phyloP scores from a whole-genome alignment of 345 rosid species.

The Camelina neglecta region DNA sequence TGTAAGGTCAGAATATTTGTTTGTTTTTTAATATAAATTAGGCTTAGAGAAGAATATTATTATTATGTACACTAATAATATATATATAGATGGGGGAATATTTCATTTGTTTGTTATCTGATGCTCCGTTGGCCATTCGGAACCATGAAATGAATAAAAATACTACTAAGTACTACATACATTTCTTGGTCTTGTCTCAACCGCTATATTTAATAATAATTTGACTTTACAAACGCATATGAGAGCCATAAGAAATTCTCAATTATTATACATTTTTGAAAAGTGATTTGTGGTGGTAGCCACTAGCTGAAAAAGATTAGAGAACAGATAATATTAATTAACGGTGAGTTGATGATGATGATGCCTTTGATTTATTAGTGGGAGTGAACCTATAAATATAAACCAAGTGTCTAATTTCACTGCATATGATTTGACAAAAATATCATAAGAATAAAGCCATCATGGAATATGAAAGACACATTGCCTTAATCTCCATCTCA shows the following conservation, averaged over 20 bases:
- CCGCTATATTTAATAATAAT: neutral
- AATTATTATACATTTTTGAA: neutral
- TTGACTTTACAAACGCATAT: constrained; percentile 25
- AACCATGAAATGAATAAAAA: constrained; percentile 33
- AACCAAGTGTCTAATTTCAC: constrained; percentile 29
- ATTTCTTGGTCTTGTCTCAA: constrained; percentile 11
- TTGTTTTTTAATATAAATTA: constrained; percentile 30
- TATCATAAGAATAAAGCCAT: constrained; percentile 17
- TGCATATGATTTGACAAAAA: constrained; percentile 25
- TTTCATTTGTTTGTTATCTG: constrained; percentile 43
- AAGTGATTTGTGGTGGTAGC: constrained; percentile 26
- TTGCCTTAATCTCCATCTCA: neutral
- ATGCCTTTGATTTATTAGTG: constrained; percentile 19
- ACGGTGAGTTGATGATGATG: constrained; percentile 26
- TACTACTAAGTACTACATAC: neutral
- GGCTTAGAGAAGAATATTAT: constrained; percentile 31
- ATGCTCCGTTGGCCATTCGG: constrained; percentile 28
- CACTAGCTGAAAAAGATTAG: constrained; percentile 29
- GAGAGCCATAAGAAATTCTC: constrained; percentile 28
- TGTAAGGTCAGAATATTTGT: constrained; percentile 35
- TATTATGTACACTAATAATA: constrained; percentile 25
- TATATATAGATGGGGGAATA: constrained; percentile 18
- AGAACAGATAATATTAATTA: constrained; percentile 23
- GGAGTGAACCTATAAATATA: constrained; percentile 8
- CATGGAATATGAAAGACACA: constrained; percentile 1